Evolutionary conservation across 306 rosid species (phyloP).

Genomic region (Spatholobus suberectus): DNA sequence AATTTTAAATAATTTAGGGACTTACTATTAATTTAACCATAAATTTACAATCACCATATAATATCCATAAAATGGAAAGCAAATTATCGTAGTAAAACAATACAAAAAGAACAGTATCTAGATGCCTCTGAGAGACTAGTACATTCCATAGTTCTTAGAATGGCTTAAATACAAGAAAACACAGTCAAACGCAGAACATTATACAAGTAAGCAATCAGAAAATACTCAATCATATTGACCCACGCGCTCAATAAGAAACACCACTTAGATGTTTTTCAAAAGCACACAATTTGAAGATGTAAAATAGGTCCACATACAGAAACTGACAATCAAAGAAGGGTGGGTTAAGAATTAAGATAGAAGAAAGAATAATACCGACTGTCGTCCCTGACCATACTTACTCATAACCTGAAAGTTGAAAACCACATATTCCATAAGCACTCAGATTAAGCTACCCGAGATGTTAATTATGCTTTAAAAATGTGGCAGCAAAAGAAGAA

Average conservation of each 20-base stretch:
- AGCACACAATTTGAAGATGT: slow-evolving; percentile 4
- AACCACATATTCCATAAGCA: slow-evolving; percentile 34
- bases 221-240: not conserved
- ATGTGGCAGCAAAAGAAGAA: not conserved
- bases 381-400: slow-evolving; percentile 86
- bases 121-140: not conserved
- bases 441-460: slow-evolving; percentile 9
- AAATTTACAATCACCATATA: not conserved
- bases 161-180: slow-evolving; percentile 19
- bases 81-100: not conserved
- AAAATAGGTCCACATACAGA: not conserved
- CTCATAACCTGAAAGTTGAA: slow-evolving; percentile 76
- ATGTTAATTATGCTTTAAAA: not conserved
- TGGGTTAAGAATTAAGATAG: not conserved
- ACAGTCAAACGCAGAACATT: slow-evolving; percentile 5
- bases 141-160: slow-evolving; percentile 1
- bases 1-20: too few species aligned
- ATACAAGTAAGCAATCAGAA: not conserved
- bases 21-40: too few species aligned
- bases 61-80: slow-evolving; percentile 10
- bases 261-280: not conserved
- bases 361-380: slow-evolving; percentile 61
- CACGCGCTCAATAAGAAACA: not conserved
- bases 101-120: not conserved
- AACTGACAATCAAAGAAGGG: slow-evolving; percentile 27